phyloP scores from a whole-genome alignment of 1,284 basidiomycete genomes.

The Ustilago trichophora region DNA sequence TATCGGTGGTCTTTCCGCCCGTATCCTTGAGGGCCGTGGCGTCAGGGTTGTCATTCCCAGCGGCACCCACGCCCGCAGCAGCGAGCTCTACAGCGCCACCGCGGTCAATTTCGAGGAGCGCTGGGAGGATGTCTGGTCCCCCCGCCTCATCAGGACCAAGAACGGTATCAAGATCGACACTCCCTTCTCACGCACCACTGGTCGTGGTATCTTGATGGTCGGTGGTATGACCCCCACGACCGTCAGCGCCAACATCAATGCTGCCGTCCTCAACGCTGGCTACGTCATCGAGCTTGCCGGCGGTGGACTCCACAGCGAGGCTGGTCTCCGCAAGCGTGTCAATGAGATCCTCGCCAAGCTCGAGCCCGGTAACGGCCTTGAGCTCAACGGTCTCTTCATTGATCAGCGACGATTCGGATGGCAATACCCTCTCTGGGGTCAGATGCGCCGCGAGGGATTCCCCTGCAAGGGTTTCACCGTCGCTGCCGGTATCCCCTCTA shows the following conservation, averaged over 20 bases:
- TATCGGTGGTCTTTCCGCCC: conserved; percentile 87
- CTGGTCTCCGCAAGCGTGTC: conserved; percentile 86
- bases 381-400: conserved; percentile 95
- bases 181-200: conserved; percentile 90
- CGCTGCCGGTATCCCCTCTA: conserved; percentile 90
- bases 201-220: conserved; percentile 97
- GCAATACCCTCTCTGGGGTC: conserved; percentile 96
- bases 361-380: conserved; percentile 72
- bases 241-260: conserved; percentile 61
- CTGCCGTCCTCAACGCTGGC: conserved; percentile 87
- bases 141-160: conserved; percentile 81
- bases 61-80: conserved; percentile 53
- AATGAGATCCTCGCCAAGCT: conserved; percentile 51
- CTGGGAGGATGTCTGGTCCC: conserved; percentile 89
- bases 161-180: conserved; percentile 76
- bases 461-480: conserved; percentile 98
- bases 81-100: conserved; percentile 72
- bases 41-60: conserved; percentile 73
- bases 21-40: conserved; percentile 91
- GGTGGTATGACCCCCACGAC: conserved; percentile 80
- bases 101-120: conserved; percentile 80
- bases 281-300: conserved; percentile 97
- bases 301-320: conserved; percentile 93
- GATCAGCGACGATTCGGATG: conserved; percentile 94
- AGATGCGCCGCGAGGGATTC: conserved; percentile 92